Evolutionary conservation across 2,329 filamentous ascomycete genomes (phyloP).

Genomic region (Rutstroemia sp.): DNA sequence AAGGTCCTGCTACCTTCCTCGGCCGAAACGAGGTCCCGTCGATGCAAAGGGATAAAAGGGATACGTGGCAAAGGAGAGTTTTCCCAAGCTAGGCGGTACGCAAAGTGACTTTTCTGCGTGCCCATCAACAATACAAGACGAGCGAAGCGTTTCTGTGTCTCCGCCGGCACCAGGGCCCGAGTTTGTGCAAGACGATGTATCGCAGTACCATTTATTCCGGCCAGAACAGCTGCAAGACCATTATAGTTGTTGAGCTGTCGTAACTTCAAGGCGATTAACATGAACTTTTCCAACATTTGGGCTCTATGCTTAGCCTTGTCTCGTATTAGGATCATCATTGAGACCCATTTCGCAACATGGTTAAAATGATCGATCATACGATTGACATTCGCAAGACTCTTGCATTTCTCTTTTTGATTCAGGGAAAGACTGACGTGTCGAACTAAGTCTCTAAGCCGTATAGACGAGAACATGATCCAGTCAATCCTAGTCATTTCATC

Average conservation of each 20-base stretch:
- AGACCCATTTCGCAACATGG: conserved; percentile 74
- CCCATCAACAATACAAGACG: conserved; percentile 88
- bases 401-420: conserved; percentile 66
- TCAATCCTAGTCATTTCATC: conserved; percentile 92
- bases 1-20: conserved; percentile 91
- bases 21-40: conserved; percentile 82
- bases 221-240: conserved; percentile 84
- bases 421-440: conserved; percentile 76
- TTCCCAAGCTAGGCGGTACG: conserved; percentile 96
- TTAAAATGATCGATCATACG: conserved; percentile 94
- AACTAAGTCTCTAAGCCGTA: conserved; percentile 85
- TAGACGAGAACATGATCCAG: conserved; percentile 97
- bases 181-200: conserved; percentile 81
- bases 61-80: conserved; percentile 87
- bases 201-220: conserved; percentile 81
- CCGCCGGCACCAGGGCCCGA: conserved; percentile 62
- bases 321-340: conserved; percentile 76
- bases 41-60: conserved; percentile 84
- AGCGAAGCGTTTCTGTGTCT: conserved; percentile 76
- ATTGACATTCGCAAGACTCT: conserved; percentile 77
- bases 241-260: conserved; percentile 97
- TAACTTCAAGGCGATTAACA: conserved; percentile 79
- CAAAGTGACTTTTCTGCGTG: conserved; percentile 84
- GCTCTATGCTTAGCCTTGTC: conserved; percentile 96
- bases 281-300: conserved; percentile 89